These are phyloP conservation scores for Coprinellus micaceus DNA, from an alignment of 768 basidiomycete species.

Conservation along the genomic window DNA sequence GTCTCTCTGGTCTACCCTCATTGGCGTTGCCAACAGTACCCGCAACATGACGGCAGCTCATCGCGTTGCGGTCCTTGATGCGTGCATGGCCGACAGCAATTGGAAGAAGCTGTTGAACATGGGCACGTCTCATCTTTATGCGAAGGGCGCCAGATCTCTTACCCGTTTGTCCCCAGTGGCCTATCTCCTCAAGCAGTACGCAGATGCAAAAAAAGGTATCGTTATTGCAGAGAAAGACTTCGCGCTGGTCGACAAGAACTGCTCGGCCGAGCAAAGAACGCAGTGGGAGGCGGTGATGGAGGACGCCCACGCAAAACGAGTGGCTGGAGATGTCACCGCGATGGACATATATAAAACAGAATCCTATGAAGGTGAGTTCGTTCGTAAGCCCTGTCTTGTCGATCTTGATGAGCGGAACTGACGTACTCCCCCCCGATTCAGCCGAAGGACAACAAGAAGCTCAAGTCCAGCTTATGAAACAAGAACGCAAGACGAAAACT, in stretches of 20 bases:
- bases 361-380: no score
- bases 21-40: slow-evolving; percentile 1
- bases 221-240: not conserved
- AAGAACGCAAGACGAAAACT: no score
- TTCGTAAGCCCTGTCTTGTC: no score
- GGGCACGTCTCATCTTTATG: not conserved
- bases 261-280: not conserved
- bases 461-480: no score
- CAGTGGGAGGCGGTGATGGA: not conserved
- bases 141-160: not conserved
- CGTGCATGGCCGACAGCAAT: slow-evolving; percentile 12
- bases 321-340: not conserved
- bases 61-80: slow-evolving; percentile 15
- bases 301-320: not conserved
- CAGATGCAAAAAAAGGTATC: not conserved
- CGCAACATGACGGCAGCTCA: slow-evolving; percentile 10
- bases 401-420: no score
- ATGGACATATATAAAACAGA: not conserved
- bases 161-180: not conserved
- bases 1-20: slow-evolving; percentile 15
- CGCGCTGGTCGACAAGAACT: not conserved
- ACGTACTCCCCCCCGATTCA: no score
- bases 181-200: not conserved
- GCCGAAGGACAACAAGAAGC: no score
- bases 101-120: slow-evolving; percentile 13